Evolutionary conservation across 768 basidiomycete species (phyloP).

Genomic region (Chlorophyllum brunneum): DNA sequence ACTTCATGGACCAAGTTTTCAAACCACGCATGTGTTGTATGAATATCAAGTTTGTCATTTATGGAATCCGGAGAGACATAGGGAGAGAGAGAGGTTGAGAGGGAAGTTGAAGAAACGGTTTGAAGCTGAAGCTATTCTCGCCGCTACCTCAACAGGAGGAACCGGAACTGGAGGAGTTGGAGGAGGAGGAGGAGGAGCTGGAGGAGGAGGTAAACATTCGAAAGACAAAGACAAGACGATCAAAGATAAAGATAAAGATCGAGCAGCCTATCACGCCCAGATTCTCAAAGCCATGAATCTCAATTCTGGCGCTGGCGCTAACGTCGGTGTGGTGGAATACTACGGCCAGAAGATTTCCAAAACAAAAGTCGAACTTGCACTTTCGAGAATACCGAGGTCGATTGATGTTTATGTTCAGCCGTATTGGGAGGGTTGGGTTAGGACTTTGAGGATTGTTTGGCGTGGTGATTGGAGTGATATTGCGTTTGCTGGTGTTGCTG

Average conservation of each 20-base stretch:
- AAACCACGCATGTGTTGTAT: conserved; percentile 12
- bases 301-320: conserved; percentile 5
- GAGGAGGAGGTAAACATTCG: neutral
- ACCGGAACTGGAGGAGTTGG: neutral
- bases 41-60: conserved; percentile 16
- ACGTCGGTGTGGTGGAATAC: conserved; percentile 10
- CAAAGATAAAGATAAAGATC: neutral
- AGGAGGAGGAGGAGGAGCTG: too few relatives aligned
- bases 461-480: conserved; percentile 7
- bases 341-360: conserved; percentile 2
- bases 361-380: conserved; percentile 21
- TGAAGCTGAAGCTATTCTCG: neutral
- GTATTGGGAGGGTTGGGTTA: conserved; percentile 55
- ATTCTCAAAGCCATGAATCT: conserved; percentile 12
- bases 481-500: neutral
- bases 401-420: conserved; percentile 43
- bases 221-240: neutral
- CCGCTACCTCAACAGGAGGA: neutral
- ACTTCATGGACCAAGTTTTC: conserved; percentile 39
- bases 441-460: conserved; percentile 43
- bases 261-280: neutral
- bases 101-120: conserved; percentile 12
- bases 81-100: conserved; percentile 6
- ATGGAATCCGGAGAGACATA: conserved; percentile 11
- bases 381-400: conserved; percentile 11